Base-by-base conservation (phyloP, 2,329 filamentous ascomycete genomes). In the Rutstroemia sp. region DNA sequence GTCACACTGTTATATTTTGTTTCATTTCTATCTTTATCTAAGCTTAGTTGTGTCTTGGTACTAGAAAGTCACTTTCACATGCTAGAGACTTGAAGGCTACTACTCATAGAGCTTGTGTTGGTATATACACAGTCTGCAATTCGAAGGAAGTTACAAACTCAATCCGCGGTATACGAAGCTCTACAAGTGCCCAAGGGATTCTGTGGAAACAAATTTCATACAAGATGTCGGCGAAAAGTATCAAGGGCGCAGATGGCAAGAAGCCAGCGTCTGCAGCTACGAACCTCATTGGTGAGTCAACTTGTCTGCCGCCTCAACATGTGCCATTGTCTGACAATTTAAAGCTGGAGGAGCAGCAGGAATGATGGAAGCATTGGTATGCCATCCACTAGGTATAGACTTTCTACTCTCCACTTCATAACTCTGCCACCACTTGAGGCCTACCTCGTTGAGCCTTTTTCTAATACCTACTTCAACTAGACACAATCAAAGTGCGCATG, bases 401-500 rank as follows among this genome's bases (percentile, higher is more conserved):
- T 25, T 37, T 25, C 10, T 4, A 2, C 9, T 16, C 3, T n/a
- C 9, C 19, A 38, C 34, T 12, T 9, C 14, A 54, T 5, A n/a
- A 21, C 21, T 7, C 16, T 4, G 21, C 5, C 8, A 37, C 4
- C 14, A 18, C 14, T 44, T 27, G 4, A 45, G 5, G 7, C n/a
- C 30, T 19, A 23, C 23, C 25, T 14, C 19, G 30, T 16, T 23
- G 30, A 34, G 27, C 21, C 10, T 4, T 8, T 34, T 37, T 39
- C 46, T 45, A 57, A 37, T 34, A 39, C 37, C 19, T 30, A 38
- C 39, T 6, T 44, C 12, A 18, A 18, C n/a, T 2, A 88, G 90
- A 96, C 74, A 96, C 92, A 59, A 95, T 97, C 78, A 96, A 99
- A 81, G 94, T 99, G 61, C 91, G 94, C 66, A 99, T 99, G 95